These are phyloP conservation scores for Aspergillus japonicus DNA, from an alignment of 2,329 filamentous ascomycete species.

Conservation along the genomic window DNA sequence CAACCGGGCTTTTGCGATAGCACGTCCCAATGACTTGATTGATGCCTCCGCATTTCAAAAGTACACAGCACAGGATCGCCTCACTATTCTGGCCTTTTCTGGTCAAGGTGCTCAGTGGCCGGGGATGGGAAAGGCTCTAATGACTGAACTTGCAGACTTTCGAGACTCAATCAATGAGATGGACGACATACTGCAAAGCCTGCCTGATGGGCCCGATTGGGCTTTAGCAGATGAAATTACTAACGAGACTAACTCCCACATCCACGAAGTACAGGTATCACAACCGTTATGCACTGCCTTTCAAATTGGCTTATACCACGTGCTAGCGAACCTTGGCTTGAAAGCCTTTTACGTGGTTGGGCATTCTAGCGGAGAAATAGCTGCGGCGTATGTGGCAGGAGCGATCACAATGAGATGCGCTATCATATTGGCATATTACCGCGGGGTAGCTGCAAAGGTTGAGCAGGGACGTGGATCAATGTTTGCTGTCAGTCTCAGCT, in stretches of 20 bases:
- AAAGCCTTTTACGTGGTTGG: conserved; percentile 42
- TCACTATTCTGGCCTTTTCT: conserved; percentile 15
- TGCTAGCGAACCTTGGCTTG: conserved; percentile 47
- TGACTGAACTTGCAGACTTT: conserved; percentile 14
- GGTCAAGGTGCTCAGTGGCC: conserved; percentile 35
- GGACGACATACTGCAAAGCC: conserved; percentile 2
- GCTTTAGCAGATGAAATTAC: conserved; percentile 5
- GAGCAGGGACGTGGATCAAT: conserved; percentile 1
- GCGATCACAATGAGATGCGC: conserved; percentile 14
- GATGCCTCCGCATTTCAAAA: not conserved
- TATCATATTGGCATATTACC: conserved; percentile 13
- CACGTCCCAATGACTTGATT: not conserved
- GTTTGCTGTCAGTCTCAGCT: conserved; percentile 13
- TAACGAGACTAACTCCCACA: not conserved
- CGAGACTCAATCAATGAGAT: conserved; percentile 1
- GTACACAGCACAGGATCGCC: no score
- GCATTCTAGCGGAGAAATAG: conserved; percentile 53
- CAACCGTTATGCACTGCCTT: conserved; percentile 41
- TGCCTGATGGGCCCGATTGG: not conserved
- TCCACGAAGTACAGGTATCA: not conserved
- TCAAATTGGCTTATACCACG: conserved; percentile 48
- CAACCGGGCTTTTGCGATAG: no score
- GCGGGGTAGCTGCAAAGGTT: conserved; percentile 5
- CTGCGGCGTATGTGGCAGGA: conserved; percentile 48
- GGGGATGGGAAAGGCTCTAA: conserved; percentile 26